A percentile compares a stretch with the other conserved stretches of the same genome.
Conservation (phyloP, 1,284 basidiomycete genomes). For the Cryptococcus depauperatus region DNA sequence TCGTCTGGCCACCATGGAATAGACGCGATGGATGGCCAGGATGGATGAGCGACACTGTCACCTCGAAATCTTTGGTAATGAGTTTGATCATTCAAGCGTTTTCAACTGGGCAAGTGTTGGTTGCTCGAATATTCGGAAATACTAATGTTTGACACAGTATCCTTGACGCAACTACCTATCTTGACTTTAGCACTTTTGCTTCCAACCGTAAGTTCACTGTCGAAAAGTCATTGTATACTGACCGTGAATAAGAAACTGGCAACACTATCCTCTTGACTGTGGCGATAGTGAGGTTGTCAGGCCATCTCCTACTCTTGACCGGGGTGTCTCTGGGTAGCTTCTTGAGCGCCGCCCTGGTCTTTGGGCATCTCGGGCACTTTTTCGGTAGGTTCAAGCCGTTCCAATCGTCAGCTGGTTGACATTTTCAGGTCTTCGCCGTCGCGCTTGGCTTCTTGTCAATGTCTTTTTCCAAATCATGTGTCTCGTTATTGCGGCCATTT, state of each 20-base stretch:
- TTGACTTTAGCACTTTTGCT: conserved; percentile 42
- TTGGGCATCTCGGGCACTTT: conserved; percentile 37
- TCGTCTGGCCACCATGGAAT: conserved; percentile 17
- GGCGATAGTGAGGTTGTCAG: conserved; percentile 24
- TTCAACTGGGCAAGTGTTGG: conserved; percentile 26
- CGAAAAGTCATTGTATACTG: neutral
- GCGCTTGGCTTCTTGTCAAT: conserved; percentile 32
- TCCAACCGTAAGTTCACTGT: conserved; percentile 31
- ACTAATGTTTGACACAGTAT: conserved; percentile 12
- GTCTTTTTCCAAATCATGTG: conserved; percentile 22
- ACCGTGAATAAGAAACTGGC: conserved; percentile 35
- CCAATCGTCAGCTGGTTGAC: neutral
- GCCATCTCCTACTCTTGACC: conserved; percentile 27
- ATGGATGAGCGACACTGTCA: conserved; percentile 29
- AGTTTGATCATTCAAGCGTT: conserved; percentile 35
- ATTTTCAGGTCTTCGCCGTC: conserved; percentile 23
- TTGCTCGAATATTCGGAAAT: neutral
- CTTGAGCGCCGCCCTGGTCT: conserved; percentile 29
- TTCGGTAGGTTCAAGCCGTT: conserved; percentile 22
- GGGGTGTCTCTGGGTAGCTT: conserved; percentile 36
- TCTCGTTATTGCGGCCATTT: conserved; percentile 26
- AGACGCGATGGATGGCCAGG: conserved; percentile 18
- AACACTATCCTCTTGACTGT: conserved; percentile 45
- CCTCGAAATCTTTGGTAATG: conserved; percentile 22
- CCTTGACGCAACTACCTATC: conserved; percentile 42